Percentiles rank a stretch among this genome's conserved stretches.
phyloP scores from a whole-genome alignment of 306 rosid species.

The Elaeagnus macrophylla region DNA sequence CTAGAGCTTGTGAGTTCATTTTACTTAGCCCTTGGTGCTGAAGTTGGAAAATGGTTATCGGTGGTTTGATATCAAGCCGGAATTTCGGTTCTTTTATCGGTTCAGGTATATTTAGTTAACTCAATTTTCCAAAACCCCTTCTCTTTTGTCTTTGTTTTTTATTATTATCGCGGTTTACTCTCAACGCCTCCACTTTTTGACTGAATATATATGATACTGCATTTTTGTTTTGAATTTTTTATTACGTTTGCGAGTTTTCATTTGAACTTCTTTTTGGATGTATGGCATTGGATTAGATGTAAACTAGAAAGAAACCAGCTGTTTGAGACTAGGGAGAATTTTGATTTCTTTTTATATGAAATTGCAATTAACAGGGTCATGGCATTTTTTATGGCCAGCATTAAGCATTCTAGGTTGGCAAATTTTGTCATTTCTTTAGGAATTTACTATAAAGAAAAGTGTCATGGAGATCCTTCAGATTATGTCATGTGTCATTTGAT shows the following conservation, averaged over 20 bases:
- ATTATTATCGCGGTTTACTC: neutral
- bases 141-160: neutral
- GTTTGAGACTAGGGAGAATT: neutral
- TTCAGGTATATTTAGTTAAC: slow-evolving; percentile 30
- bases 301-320: neutral
- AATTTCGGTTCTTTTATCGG: slow-evolving; percentile 47
- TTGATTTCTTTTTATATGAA: neutral
- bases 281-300: neutral
- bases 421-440: no score
- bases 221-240: slow-evolving; percentile 12
- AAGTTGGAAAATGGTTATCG: slow-evolving; percentile 46
- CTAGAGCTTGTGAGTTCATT: neutral
- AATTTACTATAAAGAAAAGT: no score
- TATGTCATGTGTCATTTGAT: no score
- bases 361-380: no score
- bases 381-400: no score
- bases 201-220: slow-evolving; percentile 4
- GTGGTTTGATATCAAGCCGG: slow-evolving; percentile 57
- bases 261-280: neutral
- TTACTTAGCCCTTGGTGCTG: neutral
- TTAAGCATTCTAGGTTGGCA: no score
- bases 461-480: no score
- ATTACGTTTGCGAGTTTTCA: neutral
- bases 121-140: neutral
- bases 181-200: neutral